Base-by-base conservation (phyloP, 305 asterid species). In the Solanum aculeatissimum region DNA sequence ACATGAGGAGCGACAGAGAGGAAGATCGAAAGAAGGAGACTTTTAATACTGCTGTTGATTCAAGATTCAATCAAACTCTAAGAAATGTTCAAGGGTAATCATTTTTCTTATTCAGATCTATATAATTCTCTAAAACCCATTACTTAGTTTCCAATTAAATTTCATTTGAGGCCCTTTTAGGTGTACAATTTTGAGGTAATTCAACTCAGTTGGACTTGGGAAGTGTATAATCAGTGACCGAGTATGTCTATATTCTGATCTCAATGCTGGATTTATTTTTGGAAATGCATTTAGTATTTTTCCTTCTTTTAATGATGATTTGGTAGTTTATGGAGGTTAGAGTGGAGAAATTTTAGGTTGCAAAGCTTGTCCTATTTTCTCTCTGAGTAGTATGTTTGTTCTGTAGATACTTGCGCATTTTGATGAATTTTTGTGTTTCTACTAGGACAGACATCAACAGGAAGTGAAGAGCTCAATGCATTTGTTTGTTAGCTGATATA, bases 11-110 rank as follows among this genome's bases (percentile, higher is more conserved):
- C 86, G 85, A 83, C 80, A 88, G 88, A 45, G 93, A 90, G 32
- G 93, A 91, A 42, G 93, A 89, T 86, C 90, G 85, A 51, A 88
- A 84, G 89, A 92, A 92, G 72, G 89, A 84, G 40, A 74, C 88
- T 58, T 75, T 92, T 54, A 83, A 93, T 84, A 85, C 97, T 57
- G 51, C 89, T 83, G 85, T 86, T 21, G 99, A 97, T 94, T 97
- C 99, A 72, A 92, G 99, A 93, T 94, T 97, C 93, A 94, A 92
- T 83, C 98, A 96, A 86, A 96, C 98, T 83, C 97, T 97, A 68
- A 88, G 96, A 84, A 95, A 96, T 92, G 98, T 95, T 86, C 99
- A 95, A 86, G 99, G 99, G 98, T 92, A 86, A 53, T 25, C 21
- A 23, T 23, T 49, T 35, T 23, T 70, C 14, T 8, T 14, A 49